These are phyloP conservation scores for Russula sp. DNA, from an alignment of 768 basidiomycete genomes.

Conservation along the genomic window DNA sequence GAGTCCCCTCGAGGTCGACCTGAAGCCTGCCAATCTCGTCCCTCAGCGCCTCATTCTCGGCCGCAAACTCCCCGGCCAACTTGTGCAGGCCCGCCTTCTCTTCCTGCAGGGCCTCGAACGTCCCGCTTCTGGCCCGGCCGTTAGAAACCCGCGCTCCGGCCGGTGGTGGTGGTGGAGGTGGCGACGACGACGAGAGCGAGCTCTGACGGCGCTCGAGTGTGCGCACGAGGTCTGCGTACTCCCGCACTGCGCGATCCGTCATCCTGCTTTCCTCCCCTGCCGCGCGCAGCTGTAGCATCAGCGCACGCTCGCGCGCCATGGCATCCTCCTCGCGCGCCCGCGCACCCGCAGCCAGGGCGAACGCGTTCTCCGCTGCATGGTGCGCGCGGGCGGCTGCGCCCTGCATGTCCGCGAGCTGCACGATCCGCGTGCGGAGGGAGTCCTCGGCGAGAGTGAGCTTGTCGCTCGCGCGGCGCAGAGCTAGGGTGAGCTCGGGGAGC, in stretches of 20 bases:
- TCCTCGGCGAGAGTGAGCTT: constrained; percentile 60
- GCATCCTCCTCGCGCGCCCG: constrained; percentile 51
- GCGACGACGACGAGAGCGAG: constrained; percentile 11
- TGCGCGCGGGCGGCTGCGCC: constrained; percentile 42
- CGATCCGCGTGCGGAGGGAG: constrained; percentile 43
- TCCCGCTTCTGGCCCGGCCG: constrained; percentile 19
- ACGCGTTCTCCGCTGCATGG: constrained; percentile 44
- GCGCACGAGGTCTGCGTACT: constrained; percentile 73
- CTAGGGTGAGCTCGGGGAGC: constrained; percentile 55
- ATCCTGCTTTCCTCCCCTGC: constrained; percentile 56
- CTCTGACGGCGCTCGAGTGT: constrained; percentile 47
- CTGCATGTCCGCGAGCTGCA: constrained; percentile 39
- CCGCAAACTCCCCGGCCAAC: constrained; percentile 45
- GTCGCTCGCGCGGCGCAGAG: constrained; percentile 61
- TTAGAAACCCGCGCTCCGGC: constrained; percentile 5
- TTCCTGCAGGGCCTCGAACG: constrained; percentile 36
- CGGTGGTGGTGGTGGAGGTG: background rate
- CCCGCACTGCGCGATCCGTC: constrained; percentile 58
- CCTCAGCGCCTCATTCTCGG: constrained; percentile 41
- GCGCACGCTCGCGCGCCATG: constrained; percentile 42
- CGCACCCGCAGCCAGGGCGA: constrained; percentile 47
- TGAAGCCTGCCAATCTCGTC: constrained; percentile 43
- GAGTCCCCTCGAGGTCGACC: constrained; percentile 37
- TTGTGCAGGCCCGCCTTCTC: constrained; percentile 44
- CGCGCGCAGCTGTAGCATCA: constrained; percentile 41